These are phyloP conservation scores for Populus trichocarpa DNA, from an alignment of 441 rosid genomes.

Conservation along the genomic window DNA sequence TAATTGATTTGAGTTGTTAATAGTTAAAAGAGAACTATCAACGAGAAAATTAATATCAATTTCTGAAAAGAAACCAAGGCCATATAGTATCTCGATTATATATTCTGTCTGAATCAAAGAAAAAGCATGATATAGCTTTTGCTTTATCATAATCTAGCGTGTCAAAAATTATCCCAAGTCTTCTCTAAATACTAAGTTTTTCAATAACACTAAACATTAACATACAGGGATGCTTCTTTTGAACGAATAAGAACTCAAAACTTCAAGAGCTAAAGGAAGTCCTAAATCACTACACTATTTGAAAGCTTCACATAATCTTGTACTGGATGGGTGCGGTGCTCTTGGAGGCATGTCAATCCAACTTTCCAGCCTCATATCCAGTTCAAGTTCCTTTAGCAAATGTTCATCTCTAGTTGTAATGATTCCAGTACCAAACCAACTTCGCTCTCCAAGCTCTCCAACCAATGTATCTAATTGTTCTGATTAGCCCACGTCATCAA, in stretches of 20 bases:
- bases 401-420: constrained; percentile 6
- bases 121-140: background rate
- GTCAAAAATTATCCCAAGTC: background rate
- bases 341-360: background rate
- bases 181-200: constrained; percentile 1
- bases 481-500: constrained; percentile 1
- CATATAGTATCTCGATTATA: background rate
- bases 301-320: background rate
- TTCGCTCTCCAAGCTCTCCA: background rate
- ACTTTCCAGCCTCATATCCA: background rate
- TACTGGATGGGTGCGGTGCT: background rate
- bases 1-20: background rate
- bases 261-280: constrained; percentile 7
- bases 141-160: background rate
- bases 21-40: background rate
- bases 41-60: background rate
- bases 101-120: background rate
- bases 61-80: background rate
- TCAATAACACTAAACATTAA: background rate
- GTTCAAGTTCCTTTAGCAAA: background rate
- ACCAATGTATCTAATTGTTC: background rate
- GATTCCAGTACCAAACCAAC: background rate
- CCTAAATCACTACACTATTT: constrained; percentile 2
- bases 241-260: constrained; percentile 1
- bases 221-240: constrained; percentile 3